Conservation (phyloP, 208 protist genomes). For the Sergeia podlipaevii region DNA sequence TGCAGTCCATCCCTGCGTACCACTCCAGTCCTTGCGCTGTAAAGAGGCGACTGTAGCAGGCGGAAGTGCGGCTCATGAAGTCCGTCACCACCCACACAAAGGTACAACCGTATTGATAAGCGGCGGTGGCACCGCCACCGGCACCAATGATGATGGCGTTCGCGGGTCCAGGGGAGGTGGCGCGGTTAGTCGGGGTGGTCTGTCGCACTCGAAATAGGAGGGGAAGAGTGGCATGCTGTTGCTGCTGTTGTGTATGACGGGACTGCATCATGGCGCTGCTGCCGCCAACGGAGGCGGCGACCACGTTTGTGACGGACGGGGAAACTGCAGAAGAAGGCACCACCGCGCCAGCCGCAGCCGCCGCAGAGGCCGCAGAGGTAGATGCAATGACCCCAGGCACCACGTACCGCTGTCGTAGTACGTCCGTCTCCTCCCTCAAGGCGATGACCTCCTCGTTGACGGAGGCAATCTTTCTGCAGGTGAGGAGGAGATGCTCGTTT, state of each 20-base stretch:
- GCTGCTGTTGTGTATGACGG: no score
- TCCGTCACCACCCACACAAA: constrained; percentile 26
- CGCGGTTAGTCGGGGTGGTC: no score
- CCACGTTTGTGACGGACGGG: not conserved
- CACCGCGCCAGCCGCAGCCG: not conserved
- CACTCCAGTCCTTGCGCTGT: no score
- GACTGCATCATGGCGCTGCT: no score
- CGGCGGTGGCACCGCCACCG: no score
- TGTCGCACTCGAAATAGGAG: no score
- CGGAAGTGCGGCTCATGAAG: not conserved
- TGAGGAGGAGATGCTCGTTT: constrained; percentile 19
- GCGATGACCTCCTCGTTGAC: constrained; percentile 12
- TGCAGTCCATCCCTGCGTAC: no score
- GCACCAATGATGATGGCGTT: no score
- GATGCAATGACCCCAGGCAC: not conserved
- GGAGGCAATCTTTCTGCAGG: constrained; percentile 10
- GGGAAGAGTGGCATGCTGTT: no score
- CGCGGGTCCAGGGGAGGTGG: not conserved
- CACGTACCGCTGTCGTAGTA: constrained; percentile 18
- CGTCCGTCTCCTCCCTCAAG: constrained; percentile 35
- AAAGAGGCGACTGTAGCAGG: not conserved
- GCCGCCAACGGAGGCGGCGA: no score
- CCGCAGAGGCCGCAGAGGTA: not conserved
- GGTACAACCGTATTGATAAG: constrained; percentile 23
- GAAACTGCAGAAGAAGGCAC: not conserved